Evolutionary conservation across 305 asterid genomes (phyloP), one percentile per base, ranked within the genome.

Genomic region (Fraxinus ornus): DNA sequence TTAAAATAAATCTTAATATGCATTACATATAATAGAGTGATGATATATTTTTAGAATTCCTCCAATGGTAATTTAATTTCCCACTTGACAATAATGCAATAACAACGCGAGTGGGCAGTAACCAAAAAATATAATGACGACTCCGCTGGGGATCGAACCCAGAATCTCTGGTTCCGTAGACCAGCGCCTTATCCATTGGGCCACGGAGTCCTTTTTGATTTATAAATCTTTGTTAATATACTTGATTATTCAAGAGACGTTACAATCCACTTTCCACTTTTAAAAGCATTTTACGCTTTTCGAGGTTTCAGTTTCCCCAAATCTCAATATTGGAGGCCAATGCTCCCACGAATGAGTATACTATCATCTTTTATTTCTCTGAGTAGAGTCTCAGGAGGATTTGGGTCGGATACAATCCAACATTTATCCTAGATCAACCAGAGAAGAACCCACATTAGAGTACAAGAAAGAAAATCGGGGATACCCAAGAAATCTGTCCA

Each of bases 181-280:
- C 98, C 98, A 93, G 98, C 98, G 94, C 97, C 98, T 93, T 96
- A 94, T 94, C 98, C 99, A 97, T 94, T 97, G 97, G 98, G 98
- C 98, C 98, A 94, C 86, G 87, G 92, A 93, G 94, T 93, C 94
- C 10, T 28, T 0, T 0, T 8, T 4, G 39, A 1, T 4, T 3
- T 1, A 1, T 66, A 1, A 0, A 3, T 7, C 4, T 60, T 21
- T 8, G 15, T 60, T 57, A 57, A 19, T 2, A 0, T 57, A 55
- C 0, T 55, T 55, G 26, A 0, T 1, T 0, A 13, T 19, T 57
- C 28, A 57, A 55, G 24, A 17, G 9, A 52, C 8, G 1, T 17
- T 15, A 49, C 5, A 13, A 13, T 13, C 57, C 55, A 12, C 5
- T 47, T 47, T 1, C 57, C 37, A 0, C 7, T 36, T 7, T 2